Evolutionary conservation across 1,139 yeast species (phyloP), one percentile per base, ranked within the genome.

Genomic region (Hemisphaericaspora xylofermentans): DNA sequence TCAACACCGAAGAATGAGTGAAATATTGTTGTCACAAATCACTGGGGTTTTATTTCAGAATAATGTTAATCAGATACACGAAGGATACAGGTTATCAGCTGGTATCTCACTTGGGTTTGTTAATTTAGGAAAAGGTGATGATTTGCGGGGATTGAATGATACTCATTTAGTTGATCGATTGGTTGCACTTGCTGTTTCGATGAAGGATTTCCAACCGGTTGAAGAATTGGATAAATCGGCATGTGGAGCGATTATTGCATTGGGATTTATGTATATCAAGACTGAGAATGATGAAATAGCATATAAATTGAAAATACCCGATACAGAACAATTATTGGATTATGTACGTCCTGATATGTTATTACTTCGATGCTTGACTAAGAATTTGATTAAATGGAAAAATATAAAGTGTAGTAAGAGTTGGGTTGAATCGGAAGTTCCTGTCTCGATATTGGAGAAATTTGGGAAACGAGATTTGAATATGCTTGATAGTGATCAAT

Each of bases 61-160:
- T 49, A 91, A 82, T 38, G 60, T 67, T 21, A 74, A 69, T 30
- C 68, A 75, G 42, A 73, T 76, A n/a, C 73, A 82, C 58, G 98
- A 93, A 60, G 88, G 95, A 1, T 91, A 93, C 54, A 71, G 95
- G 45, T 66, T 91, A 27, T 87, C 96, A 0, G 93, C 96, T 0
- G 98, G 98, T 0, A 76, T 93, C 35, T 80, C 96, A 0, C 63
- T 91, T 19, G 99, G 99, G 0, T 77, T 82, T 47, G 83, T 91
- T n/a, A 89, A 91, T 55, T 63, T 89, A 28, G 96, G 95, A 1
- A 78, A 80, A 48, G 96, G 95, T 0, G 73, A 76, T 43, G 80
- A 78, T 44, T 64, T 83, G 39, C 68, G 76, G 36, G 84, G 86
- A 0, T 63, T 82, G 33, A 75, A 78, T 50, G 95, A 87, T 56